Percentiles rank a stretch among this genome's conserved stretches.
Conservation (phyloP, 108 stramenopile genomes). For the Cylindrotheca closterium region DNA sequence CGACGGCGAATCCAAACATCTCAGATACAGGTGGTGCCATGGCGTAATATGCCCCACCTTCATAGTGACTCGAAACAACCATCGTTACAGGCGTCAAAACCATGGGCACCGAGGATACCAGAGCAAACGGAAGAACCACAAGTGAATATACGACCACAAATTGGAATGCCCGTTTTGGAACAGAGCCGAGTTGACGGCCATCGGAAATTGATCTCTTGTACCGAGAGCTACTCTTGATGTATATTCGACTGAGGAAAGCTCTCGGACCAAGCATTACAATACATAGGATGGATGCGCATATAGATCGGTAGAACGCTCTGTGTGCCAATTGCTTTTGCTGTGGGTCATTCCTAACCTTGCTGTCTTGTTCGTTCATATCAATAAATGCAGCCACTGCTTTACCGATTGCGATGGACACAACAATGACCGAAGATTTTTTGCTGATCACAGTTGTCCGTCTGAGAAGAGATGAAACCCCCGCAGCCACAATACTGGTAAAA, state of each 20-base stretch:
- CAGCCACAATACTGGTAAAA: slow-evolving; percentile 43
- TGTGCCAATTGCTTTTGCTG: slow-evolving; percentile 16
- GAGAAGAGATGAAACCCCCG: slow-evolving; percentile 34
- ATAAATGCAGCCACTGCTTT: slow-evolving; percentile 64
- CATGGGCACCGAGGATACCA: slow-evolving; percentile 48
- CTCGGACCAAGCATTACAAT: slow-evolving; percentile 52
- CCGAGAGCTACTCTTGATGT: slow-evolving; percentile 49
- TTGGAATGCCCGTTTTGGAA: slow-evolving; percentile 31
- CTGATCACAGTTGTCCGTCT: slow-evolving; percentile 44
- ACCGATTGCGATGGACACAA: slow-evolving; percentile 45
- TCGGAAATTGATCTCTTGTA: slow-evolving; percentile 38
- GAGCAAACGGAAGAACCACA: slow-evolving; percentile 50
- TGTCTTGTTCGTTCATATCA: slow-evolving; percentile 40
- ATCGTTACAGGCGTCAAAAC: slow-evolving; percentile 62
- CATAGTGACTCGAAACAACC: slow-evolving; percentile 44
- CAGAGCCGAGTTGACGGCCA: slow-evolving; percentile 12
- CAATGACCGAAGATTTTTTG: slow-evolving; percentile 20
- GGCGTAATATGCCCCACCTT: slow-evolving; percentile 47
- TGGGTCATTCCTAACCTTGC: slow-evolving; percentile 19
- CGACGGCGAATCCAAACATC: slow-evolving; percentile 52
- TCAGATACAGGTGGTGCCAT: slow-evolving; percentile 60
- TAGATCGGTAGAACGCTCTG: slow-evolving; percentile 38
- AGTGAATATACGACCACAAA: slow-evolving; percentile 48
- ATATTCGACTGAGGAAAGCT: slow-evolving; percentile 44
- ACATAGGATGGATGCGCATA: slow-evolving; percentile 41